Evolutionary conservation across 345 rosid genomes (phyloP), one percentile per base, ranked within the genome.

Genomic region (Gossypium thurberi): DNA sequence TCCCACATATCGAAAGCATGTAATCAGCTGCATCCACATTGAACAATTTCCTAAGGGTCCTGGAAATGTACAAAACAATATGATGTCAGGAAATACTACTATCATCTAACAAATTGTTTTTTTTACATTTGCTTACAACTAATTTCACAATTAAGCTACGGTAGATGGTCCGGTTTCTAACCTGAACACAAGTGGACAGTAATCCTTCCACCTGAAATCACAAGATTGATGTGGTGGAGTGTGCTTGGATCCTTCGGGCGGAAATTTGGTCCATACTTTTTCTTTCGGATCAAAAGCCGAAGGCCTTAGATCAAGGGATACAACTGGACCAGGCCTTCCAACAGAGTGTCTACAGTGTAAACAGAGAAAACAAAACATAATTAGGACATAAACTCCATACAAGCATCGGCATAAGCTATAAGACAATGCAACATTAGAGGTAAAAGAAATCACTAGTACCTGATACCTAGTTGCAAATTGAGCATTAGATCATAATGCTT

Each of bases 121-220:
- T 26, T 23, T 26, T 20, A 51, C 12, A 14, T 75, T 40, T 51
- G 44, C 47, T 50, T 23, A 53, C 20, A 61, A 20, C 11, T 51
- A 46, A 15, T 47, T 47, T 47, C 51, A 10, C 51, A 47, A 12
- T 47, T 47, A 47, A 33, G 40, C 40, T 33, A 5, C 40, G 40
- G 40, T 25, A 18, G n/a, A 72, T 67, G 23, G 20, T 51, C 26
- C 12, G 63, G 43, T 71, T 33, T 59, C 77, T 57, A 53, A 92
- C 99, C 99, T 93, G 89, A 95, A 95, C 75, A 93, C 99, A 71
- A 95, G 86, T 15, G 99, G 99, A 61, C 99, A 95, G 76, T 95
- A 95, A 70, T 95, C 99, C 80, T 95, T 95, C 99, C 99, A 95
- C 79, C 76, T 92, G 78, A 95, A 95, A 71, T 95, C 99, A 44